These are phyloP conservation scores for Dujonia santamariae DNA, from an alignment of 1,139 yeast genomes.

Conservation along the genomic window DNA sequence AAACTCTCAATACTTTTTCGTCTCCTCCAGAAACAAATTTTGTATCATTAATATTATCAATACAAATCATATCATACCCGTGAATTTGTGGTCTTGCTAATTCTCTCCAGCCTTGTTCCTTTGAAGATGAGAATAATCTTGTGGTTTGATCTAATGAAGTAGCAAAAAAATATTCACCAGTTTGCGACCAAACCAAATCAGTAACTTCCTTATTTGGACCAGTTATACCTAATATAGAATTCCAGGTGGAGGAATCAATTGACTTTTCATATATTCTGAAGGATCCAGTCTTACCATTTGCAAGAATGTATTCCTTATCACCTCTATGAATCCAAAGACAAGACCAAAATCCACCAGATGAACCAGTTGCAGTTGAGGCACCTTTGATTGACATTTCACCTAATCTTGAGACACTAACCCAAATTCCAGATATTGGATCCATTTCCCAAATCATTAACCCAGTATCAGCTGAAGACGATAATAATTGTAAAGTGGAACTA, in stretches of 20 bases:
- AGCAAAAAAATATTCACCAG: slow-evolving; percentile 66
- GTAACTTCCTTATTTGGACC: slow-evolving; percentile 78
- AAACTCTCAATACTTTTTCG: slow-evolving; percentile 86
- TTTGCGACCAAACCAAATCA: slow-evolving; percentile 74
- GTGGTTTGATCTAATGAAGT: slow-evolving; percentile 94
- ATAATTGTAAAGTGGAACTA: slow-evolving; percentile 33
- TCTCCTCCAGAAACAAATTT: slow-evolving; percentile 93
- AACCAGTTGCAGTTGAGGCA: slow-evolving; percentile 97
- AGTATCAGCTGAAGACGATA: slow-evolving; percentile 92
- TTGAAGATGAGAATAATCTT: slow-evolving; percentile 59
- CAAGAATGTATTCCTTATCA: slow-evolving; percentile 52
- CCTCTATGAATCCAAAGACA: slow-evolving; percentile 68
- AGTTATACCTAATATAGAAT: slow-evolving; percentile 59
- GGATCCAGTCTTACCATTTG: slow-evolving; percentile 91
- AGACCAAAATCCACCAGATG: slow-evolving; percentile 96
- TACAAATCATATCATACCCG: slow-evolving; percentile 93
- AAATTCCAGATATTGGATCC: slow-evolving; percentile 80
- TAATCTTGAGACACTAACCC: slow-evolving; percentile 78
- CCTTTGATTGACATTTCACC: slow-evolving; percentile 96
- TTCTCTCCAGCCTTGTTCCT: slow-evolving; percentile 69
- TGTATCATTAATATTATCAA: slow-evolving; percentile 58
- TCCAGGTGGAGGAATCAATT: slow-evolving; percentile 35
- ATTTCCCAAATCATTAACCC: slow-evolving; percentile 96
- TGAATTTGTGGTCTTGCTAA: slow-evolving; percentile 97
- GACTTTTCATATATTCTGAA: slow-evolving; percentile 69